These are phyloP conservation scores for Xylaria sp. DNA, from an alignment of 495 filamentous ascomycete species.

Conservation along the genomic window DNA sequence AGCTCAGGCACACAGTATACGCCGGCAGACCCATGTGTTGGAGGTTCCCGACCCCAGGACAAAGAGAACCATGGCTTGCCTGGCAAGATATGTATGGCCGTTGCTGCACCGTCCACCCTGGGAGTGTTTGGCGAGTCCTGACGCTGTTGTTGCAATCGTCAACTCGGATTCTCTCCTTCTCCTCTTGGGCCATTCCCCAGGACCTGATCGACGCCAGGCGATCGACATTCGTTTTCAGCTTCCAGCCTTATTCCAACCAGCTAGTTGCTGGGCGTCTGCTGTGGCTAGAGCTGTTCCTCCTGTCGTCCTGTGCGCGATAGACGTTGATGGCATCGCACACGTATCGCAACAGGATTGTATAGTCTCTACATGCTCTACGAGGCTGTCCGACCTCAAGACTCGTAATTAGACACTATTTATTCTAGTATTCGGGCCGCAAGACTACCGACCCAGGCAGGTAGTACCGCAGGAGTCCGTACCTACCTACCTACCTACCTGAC, in stretches of 20 bases:
- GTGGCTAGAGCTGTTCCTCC: slow-evolving; percentile 2
- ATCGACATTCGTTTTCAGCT: slow-evolving; percentile 32
- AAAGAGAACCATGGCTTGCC: slow-evolving; percentile 28
- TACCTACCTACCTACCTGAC: slow-evolving; percentile 2
- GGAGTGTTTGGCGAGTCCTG: slow-evolving; percentile 12
- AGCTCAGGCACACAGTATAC: slow-evolving; percentile 27
- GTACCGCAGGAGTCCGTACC: neutral
- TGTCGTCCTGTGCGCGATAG: neutral
- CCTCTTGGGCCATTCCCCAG: slow-evolving; percentile 10
- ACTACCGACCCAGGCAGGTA: neutral
- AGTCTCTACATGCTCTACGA: neutral
- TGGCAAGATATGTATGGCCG: slow-evolving; percentile 19
- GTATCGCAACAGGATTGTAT: slow-evolving; percentile 5
- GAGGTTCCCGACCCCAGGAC: slow-evolving; percentile 31
- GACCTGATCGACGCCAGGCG: slow-evolving; percentile 29
- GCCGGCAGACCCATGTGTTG: slow-evolving; percentile 13
- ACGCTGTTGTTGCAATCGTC: neutral
- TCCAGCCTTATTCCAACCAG: slow-evolving; percentile 17
- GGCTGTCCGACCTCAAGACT: slow-evolving; percentile 12
- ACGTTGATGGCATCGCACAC: neutral
- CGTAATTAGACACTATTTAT: neutral
- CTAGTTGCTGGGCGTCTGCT: slow-evolving; percentile 10
- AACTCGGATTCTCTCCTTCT: slow-evolving; percentile 10
- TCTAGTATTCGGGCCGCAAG: slow-evolving; percentile 4
- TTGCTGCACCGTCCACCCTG: neutral